Percentiles rank a stretch among this genome's conserved stretches.
These are phyloP conservation scores for Paralagenidium karlingii DNA, from an alignment of 352 stramenopile species.

Conservation along the genomic window DNA sequence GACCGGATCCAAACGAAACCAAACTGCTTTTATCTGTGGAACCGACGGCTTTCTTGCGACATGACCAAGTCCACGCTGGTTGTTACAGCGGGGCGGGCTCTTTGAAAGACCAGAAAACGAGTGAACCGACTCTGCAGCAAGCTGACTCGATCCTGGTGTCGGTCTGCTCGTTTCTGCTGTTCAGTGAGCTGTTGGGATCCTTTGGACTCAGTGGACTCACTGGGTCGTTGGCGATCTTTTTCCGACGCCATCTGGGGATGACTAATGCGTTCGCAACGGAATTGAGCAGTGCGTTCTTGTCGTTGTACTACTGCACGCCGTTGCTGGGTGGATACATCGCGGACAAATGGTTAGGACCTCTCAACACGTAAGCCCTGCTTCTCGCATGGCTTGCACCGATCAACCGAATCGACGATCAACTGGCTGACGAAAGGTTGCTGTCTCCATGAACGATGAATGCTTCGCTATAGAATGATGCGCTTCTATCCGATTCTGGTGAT, in stretches of 20 bases:
- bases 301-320: slow-evolving; percentile 73
- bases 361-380: slow-evolving; percentile 48
- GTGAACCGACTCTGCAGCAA: slow-evolving; percentile 88
- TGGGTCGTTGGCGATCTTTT: slow-evolving; percentile 78
- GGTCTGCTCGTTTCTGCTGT: slow-evolving; percentile 82
- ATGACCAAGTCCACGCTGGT: too few relatives aligned
- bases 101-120: slow-evolving; percentile 80
- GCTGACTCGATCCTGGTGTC: slow-evolving; percentile 75
- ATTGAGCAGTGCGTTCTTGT: slow-evolving; percentile 76
- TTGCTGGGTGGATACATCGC: slow-evolving; percentile 72
- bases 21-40: too few relatives aligned
- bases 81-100: too few relatives aligned
- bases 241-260: slow-evolving; percentile 71
- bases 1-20: too few relatives aligned
- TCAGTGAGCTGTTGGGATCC: slow-evolving; percentile 43
- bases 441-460: not conserved
- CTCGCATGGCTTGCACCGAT: too few relatives aligned
- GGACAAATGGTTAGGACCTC: slow-evolving; percentile 64
- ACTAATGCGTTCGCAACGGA: slow-evolving; percentile 69
- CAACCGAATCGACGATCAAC: too few relatives aligned
- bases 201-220: slow-evolving; percentile 74
- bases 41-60: too few relatives aligned
- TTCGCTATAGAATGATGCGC: slow-evolving; percentile 34
- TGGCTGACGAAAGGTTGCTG: too few relatives aligned
- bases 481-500: slow-evolving; percentile 64